Evolutionary conservation across 2,329 filamentous ascomycete genomes (phyloP), one percentile per base, ranked within the genome.

Genomic region (Chrysosphaeria jannelii): DNA sequence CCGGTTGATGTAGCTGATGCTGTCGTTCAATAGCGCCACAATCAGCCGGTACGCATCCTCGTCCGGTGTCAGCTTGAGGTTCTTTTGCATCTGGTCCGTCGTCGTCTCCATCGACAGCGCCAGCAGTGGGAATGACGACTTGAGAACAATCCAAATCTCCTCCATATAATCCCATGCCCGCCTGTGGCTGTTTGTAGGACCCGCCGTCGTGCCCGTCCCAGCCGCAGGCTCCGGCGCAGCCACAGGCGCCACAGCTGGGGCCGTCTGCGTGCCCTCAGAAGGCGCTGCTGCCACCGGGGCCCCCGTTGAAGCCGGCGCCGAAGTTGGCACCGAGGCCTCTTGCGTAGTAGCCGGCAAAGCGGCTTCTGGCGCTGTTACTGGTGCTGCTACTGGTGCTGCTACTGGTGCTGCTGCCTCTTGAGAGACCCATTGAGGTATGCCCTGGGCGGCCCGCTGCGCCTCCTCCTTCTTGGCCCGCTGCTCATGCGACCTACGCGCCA

Each of bases 91-190:
- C 45, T 93, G 81, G 39, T 97, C 85, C 14, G 93, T 79, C 78
- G 93, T 97, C 0, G 81, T 90, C 48, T 99, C 85, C 85, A 99
- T 93, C 0, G 81, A 91, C 20, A 93, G 51, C 7, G 88, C 85
- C 34, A 99, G 58, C 10, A 99, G 56, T 13, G 85, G 85, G 52
- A 93, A 97, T 0, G 81, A 79, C 5, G 85, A 93, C 53, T 97
- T 93, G 25, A 97, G 63, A 14, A 78, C 72, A 16, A 78, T 72
- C 57, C 90, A 78, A 29, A 97, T 76, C 40, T 93, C 79, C 34
- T 97, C 85, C 0, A 78, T 81, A 35, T 88, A 68, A 39, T 97
- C 85, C 85, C 85, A 93, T 1, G 88, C 78, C 31, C 72, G 75
- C 47, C 75, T 79, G 47, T n/a, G n/a, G n/a, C n/a, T n/a, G n/a